Evolutionary conservation across 768 basidiomycete species (phyloP).

Genomic region (Neoboletus magnificus): DNA sequence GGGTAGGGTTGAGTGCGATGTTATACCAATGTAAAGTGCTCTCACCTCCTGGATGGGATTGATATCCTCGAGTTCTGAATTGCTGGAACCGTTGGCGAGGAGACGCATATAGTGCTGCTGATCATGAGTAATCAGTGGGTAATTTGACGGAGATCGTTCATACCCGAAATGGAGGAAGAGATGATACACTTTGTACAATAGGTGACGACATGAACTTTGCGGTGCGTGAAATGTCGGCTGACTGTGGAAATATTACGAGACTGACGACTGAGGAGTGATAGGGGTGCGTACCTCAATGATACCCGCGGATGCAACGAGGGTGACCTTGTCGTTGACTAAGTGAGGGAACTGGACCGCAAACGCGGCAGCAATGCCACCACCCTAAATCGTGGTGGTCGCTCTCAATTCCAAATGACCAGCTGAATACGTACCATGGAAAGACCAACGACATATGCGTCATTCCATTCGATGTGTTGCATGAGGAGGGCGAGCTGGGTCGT

Average conservation of each 20-base stretch:
- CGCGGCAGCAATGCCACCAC: slow-evolving; percentile 69
- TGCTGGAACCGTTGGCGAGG: slow-evolving; percentile 38
- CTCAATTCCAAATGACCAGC: slow-evolving; percentile 3
- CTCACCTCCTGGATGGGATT: slow-evolving; percentile 45
- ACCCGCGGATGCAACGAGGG: slow-evolving; percentile 67
- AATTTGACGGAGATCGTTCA: slow-evolving; percentile 16
- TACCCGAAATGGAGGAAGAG: slow-evolving; percentile 61
- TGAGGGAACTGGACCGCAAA: slow-evolving; percentile 72
- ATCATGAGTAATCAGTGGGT: neutral
- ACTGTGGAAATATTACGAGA: slow-evolving; percentile 33
- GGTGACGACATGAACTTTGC: slow-evolving; percentile 78
- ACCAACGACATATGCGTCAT: slow-evolving; percentile 60
- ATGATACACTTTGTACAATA: slow-evolving; percentile 61
- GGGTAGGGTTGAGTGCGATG: neutral
- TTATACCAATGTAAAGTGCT: neutral
- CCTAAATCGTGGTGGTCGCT: slow-evolving; percentile 39
- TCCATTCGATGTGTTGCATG: slow-evolving; percentile 76
- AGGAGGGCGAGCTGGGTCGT: slow-evolving; percentile 79
- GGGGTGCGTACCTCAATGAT: slow-evolving; percentile 53
- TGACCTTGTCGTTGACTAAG: slow-evolving; percentile 61
- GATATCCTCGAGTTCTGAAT: slow-evolving; percentile 14
- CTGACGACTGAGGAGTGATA: neutral
- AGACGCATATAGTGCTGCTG: slow-evolving; percentile 50
- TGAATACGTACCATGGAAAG: slow-evolving; percentile 62
- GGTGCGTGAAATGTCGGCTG: slow-evolving; percentile 66